Conservation (phyloP, 2,329 filamentous ascomycete species). For the Hortaea sp. region DNA sequence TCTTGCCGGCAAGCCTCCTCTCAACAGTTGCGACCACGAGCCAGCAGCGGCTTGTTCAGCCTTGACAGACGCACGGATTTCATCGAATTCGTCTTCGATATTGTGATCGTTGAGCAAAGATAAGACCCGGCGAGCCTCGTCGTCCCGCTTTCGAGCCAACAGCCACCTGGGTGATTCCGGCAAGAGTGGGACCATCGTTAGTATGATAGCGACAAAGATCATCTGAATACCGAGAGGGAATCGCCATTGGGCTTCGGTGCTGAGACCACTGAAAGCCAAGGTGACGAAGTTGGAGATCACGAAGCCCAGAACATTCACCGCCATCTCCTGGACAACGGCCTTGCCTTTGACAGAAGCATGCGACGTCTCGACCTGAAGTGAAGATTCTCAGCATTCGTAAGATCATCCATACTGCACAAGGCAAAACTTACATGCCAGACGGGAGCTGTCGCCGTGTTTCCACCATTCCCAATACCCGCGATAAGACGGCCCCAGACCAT, state of each 20-base stretch:
- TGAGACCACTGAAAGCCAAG: conserved; percentile 10
- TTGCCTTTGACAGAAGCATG: conserved; percentile 11
- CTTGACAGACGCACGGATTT: conserved; percentile 11
- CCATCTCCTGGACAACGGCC: conserved; percentile 15
- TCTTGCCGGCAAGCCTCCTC: conserved; percentile 11
- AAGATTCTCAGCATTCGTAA: background rate
- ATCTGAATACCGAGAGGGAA: conserved; percentile 12
- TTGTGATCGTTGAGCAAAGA: conserved; percentile 10
- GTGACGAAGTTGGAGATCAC: conserved; percentile 15
- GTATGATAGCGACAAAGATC: conserved; percentile 14
- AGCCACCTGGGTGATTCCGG: conserved; percentile 17
- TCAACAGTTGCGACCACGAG: conserved; percentile 15
- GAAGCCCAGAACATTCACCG: conserved; percentile 10
- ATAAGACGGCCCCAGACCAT: conserved; percentile 33
- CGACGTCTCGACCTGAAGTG: conserved; percentile 8
- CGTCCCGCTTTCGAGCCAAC: conserved; percentile 12
- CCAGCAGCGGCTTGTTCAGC: conserved; percentile 15
- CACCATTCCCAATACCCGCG: conserved; percentile 26
- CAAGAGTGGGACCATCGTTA: conserved; percentile 11
- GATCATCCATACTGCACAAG: background rate
- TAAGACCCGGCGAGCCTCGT: conserved; percentile 10
- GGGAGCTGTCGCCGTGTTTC: conserved; percentile 29
- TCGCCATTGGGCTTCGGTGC: conserved; percentile 13
- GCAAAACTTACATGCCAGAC: conserved; percentile 28
- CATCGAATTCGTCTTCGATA: conserved; percentile 11